phyloP scores from a whole-genome alignment of 106 monocot species.

The Alisma plantagoaquatica region DNA sequence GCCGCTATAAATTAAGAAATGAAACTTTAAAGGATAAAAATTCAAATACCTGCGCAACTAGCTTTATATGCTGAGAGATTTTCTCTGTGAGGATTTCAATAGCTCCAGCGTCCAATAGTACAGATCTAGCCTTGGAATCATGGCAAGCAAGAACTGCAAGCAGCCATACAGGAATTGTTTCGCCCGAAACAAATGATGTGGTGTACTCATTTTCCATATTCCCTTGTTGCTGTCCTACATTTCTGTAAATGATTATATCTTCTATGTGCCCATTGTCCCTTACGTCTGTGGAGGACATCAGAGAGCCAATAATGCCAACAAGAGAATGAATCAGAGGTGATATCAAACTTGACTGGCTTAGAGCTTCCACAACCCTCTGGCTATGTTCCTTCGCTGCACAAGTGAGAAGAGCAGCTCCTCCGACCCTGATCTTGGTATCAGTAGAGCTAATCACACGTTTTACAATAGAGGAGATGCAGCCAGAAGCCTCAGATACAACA shows the following conservation, averaged over 20 bases:
- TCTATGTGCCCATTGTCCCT: constrained; percentile 18
- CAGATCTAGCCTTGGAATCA: constrained; percentile 38
- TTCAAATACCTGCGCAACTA: constrained; percentile 51
- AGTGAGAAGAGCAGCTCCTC: constrained; percentile 80
- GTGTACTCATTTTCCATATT: constrained; percentile 28
- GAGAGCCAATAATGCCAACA: constrained; percentile 41
- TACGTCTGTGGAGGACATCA: constrained; percentile 20
- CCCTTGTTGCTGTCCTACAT: constrained; percentile 20
- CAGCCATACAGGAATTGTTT: constrained; percentile 65
- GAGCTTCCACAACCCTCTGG: constrained; percentile 41
- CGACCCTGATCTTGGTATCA: constrained; percentile 44
- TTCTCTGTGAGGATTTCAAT: constrained; percentile 72
- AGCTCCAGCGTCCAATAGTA: constrained; percentile 65
- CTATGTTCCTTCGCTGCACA: constrained; percentile 64
- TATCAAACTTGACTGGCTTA: constrained; percentile 52
- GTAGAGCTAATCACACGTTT: constrained; percentile 55
- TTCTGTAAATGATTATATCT: constrained; percentile 52
- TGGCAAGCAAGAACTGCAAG: constrained; percentile 71
- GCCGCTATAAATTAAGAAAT: neutral
- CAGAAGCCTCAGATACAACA: constrained; percentile 38
- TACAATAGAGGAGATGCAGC: constrained; percentile 68
- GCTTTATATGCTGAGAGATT: constrained; percentile 61
- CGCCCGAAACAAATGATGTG: constrained; percentile 54
- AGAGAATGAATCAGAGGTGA: constrained; percentile 65
- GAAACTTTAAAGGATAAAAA: neutral